These are phyloP conservation scores for Kodamaea sp. DNA, from an alignment of 1,139 yeast genomes.

Conservation along the genomic window DNA sequence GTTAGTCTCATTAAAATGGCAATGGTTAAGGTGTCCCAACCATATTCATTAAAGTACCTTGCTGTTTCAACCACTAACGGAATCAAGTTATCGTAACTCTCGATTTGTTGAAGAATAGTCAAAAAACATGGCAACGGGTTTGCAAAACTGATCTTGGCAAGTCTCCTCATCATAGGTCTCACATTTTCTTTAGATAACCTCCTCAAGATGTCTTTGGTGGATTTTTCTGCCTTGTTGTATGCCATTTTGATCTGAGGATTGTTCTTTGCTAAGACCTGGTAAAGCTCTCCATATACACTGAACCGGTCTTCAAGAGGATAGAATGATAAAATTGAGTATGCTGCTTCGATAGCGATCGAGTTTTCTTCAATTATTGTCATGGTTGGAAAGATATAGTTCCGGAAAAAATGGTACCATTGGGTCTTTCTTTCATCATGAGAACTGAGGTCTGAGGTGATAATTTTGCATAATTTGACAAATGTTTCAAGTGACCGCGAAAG, in stretches of 20 bases:
- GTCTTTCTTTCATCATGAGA: slow-evolving; percentile 20
- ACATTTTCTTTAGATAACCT: slow-evolving; percentile 87
- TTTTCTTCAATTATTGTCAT: slow-evolving; percentile 62
- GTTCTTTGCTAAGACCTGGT: slow-evolving; percentile 56
- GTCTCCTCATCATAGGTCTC: slow-evolving; percentile 69
- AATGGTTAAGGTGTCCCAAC: slow-evolving; percentile 83
- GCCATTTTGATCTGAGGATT: slow-evolving; percentile 62
- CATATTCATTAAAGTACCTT: slow-evolving; percentile 70
- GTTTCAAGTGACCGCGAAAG: slow-evolving; percentile 53
- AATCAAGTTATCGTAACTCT: slow-evolving; percentile 87
- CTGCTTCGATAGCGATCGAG: slow-evolving; percentile 62
- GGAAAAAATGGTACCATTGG: slow-evolving; percentile 62
- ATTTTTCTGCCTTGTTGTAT: slow-evolving; percentile 71
- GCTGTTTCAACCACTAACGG: slow-evolving; percentile 81
- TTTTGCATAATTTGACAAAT: slow-evolving; percentile 61
- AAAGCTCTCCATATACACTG: slow-evolving; percentile 81
- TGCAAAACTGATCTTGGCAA: slow-evolving; percentile 74
- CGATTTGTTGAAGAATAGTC: slow-evolving; percentile 70
- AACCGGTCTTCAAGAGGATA: slow-evolving; percentile 69
- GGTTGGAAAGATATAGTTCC: slow-evolving; percentile 70
- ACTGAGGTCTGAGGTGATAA: slow-evolving; percentile 46
- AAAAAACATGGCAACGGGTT: slow-evolving; percentile 81
- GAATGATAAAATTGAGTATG: slow-evolving; percentile 53
- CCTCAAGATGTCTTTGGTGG: slow-evolving; percentile 78
- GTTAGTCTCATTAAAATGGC: slow-evolving; percentile 75